Evolutionary conservation across 768 basidiomycete genomes (phyloP), one percentile per base, ranked within the genome.

Genomic region (Sutorius australiensis): DNA sequence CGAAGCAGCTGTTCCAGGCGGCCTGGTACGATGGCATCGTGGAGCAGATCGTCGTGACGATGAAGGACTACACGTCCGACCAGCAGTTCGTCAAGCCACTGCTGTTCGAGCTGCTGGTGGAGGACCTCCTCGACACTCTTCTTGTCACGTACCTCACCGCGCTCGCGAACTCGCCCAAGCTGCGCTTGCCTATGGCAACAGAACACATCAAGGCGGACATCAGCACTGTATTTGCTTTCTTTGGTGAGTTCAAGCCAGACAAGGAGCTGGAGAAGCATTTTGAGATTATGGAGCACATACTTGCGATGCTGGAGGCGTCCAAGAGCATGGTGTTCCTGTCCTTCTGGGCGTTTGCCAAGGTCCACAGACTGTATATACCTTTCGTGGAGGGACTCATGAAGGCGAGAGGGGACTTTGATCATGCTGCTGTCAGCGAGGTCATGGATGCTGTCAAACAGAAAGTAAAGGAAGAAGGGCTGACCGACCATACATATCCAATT

Each of bases 21-120:
- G 60, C 78, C 1, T 98, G 97, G 97, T 98, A 98, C 68, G 92
- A 94, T 28, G 87, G 87, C 5, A 81, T 88, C 63, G 82, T 95
- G 73, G 75, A 78, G 5, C 93, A 95, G 70, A 87, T 98, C 48
- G 79, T 97, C 55, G 91, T 94, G 73, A 99, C 97, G 38, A 90
- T 98, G 78, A 81, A 87, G 48, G 97, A 99, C 64, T 98, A 98
- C 72, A 93, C 94, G 84, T 69, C 78, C n/a, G 97, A 98, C 71
- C 90, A 95, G 65, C 79, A 82, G 41, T 97, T 87, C 64, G 84
- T 99, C 54, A 97, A 98, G 66, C 79, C 90, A 13, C 86, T 90
- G 6, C 78, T 99, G 41, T 84, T 98, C 58, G 95, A 98, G 56
- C 80, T 98, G 21, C 77, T 98, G 32, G 77, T 97, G 14, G 95